These are phyloP conservation scores for Schwanniomyces pseudopolymorphus DNA, from an alignment of 805 yeast species.

Conservation along the genomic window DNA sequence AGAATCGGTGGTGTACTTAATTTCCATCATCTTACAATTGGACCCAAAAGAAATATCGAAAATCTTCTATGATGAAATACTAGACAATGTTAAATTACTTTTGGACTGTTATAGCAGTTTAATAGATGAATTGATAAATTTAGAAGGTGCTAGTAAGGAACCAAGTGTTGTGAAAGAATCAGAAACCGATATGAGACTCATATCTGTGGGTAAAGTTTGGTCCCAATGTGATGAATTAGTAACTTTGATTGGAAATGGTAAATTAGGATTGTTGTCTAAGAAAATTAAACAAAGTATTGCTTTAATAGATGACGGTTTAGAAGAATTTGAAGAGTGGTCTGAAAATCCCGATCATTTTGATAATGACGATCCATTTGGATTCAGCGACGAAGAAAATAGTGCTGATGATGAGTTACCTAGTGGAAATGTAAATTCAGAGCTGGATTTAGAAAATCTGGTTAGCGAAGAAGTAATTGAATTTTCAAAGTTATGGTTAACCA, in stretches of 20 bases:
- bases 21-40: slow-evolving; percentile 42
- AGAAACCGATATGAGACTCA: slow-evolving; percentile 40
- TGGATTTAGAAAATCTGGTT: slow-evolving; percentile 20
- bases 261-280: slow-evolving; percentile 49
- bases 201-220: slow-evolving; percentile 72
- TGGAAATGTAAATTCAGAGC: slow-evolving; percentile 16
- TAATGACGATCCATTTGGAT: slow-evolving; percentile 51
- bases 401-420: slow-evolving; percentile 14
- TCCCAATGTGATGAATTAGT: slow-evolving; percentile 54
- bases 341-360: slow-evolving; percentile 52
- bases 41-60: slow-evolving; percentile 28
- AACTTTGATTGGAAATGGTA: slow-evolving; percentile 46
- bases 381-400: slow-evolving; percentile 33
- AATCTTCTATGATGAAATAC: slow-evolving; percentile 36
- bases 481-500: slow-evolving; percentile 50
- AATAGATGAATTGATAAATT: slow-evolving; percentile 13
- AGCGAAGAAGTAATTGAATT: slow-evolving; percentile 33
- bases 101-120: slow-evolving; percentile 6
- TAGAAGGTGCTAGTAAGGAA: slow-evolving; percentile 8
- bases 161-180: slow-evolving; percentile 5
- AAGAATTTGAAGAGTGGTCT: slow-evolving; percentile 69
- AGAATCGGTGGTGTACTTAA: slow-evolving; percentile 41
- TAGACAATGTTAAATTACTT: slow-evolving; percentile 16
- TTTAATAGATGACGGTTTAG: slow-evolving; percentile 60
- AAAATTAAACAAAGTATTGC: slow-evolving; percentile 45